These are phyloP conservation scores for Schrenkiella parvula DNA, from an alignment of 345 rosid species.

Conservation along the genomic window DNA sequence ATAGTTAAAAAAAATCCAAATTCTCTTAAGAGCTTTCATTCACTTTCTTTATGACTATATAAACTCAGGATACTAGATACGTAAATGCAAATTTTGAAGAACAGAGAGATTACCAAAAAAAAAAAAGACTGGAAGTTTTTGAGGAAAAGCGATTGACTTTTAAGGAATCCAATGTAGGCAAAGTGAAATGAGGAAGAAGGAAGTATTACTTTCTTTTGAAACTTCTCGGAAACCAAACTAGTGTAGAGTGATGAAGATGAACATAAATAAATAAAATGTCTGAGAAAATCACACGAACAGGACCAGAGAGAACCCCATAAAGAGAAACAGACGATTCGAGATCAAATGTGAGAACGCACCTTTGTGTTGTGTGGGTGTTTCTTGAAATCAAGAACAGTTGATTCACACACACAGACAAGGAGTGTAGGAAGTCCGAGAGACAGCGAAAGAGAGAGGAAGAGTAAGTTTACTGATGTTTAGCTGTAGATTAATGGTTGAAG, in stretches of 20 bases:
- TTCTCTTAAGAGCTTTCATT: neutral
- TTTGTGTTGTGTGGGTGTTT: constrained; percentile 1
- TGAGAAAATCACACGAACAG: neutral
- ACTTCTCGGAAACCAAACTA: neutral
- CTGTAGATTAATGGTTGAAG: constrained; percentile 1
- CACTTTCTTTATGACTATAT: neutral
- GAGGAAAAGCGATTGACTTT: neutral
- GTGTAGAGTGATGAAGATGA: constrained; percentile 3
- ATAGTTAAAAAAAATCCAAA: neutral
- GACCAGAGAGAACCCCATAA: neutral
- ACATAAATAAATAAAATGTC: neutral
- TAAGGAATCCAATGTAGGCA: constrained; percentile 27
- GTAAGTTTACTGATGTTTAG: neutral
- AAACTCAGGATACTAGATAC: neutral
- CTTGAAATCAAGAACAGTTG: constrained; percentile 17
- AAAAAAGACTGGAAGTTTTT: neutral
- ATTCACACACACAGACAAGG: neutral
- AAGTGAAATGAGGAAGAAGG: neutral
- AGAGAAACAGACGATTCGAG: neutral
- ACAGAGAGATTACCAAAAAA: neutral
- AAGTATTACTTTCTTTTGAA: neutral
- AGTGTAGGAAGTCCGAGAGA: neutral
- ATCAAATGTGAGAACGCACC: constrained; percentile 16
- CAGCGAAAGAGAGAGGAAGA: neutral
- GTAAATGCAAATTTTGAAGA: neutral